Conservation (phyloP, 441 rosid genomes). For the Mallotus repandus region DNA sequence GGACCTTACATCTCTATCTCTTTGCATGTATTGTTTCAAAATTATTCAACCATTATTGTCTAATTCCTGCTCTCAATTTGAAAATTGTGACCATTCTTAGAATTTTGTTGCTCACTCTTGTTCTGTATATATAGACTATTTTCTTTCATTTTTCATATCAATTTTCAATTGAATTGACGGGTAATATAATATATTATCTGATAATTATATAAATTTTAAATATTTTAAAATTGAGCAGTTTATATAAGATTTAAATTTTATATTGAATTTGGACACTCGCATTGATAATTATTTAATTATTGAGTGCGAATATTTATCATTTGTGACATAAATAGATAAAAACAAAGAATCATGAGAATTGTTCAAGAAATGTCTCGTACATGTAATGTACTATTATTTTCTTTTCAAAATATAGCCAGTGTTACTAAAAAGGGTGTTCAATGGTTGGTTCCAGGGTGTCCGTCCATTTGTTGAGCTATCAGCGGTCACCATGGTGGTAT, state of each 20-base stretch:
- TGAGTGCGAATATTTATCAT: too few species aligned
- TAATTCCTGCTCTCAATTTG: slow-evolving; percentile 1
- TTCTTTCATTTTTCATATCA: background rate
- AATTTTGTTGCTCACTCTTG: background rate
- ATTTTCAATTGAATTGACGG: too few species aligned
- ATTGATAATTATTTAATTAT: too few species aligned
- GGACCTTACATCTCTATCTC: slow-evolving; percentile 11
- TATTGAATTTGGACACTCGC: too few species aligned
- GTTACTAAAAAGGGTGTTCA: background rate
- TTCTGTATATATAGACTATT: background rate
- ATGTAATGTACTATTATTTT: background rate
- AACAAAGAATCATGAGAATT: too few species aligned
- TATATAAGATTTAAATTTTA: too few species aligned
- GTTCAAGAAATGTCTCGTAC: too few species aligned
- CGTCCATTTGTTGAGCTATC: slow-evolving; percentile 88
- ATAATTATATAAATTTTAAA: too few species aligned
- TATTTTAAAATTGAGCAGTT: too few species aligned
- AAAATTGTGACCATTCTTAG: background rate
- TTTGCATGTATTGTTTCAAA: background rate
- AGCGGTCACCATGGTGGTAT: slow-evolving; percentile 54
- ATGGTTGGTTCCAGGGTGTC: slow-evolving; percentile 58
- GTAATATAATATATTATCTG: too few species aligned
- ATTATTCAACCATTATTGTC: background rate
- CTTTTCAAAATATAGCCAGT: background rate
- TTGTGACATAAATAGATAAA: too few species aligned